Percentiles rank a stretch among this genome's conserved stretches.
Conservation (phyloP, 208 protist species). For the Crithidia sp. region DNA sequence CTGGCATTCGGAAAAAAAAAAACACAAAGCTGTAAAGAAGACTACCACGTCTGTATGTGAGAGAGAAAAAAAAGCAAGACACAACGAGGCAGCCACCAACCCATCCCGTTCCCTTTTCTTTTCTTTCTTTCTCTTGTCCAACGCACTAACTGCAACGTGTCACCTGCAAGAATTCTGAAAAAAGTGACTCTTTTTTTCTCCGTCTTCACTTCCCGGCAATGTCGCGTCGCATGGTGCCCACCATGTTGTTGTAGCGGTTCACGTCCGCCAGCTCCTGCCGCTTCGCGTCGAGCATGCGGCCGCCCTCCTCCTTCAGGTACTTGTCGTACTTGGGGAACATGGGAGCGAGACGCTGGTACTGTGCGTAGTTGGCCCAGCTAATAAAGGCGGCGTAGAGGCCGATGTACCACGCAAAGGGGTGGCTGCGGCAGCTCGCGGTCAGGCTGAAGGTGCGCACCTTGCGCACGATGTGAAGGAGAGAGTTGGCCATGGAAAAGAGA, state of each 20-base stretch:
- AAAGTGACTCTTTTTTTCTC: not conserved
- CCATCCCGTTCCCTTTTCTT: no score
- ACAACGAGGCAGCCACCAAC: no score
- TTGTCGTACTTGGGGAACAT: slow-evolving; percentile 77
- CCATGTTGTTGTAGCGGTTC: slow-evolving; percentile 82
- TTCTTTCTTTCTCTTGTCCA: no score
- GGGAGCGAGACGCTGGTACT: slow-evolving; percentile 69
- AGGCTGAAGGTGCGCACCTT: slow-evolving; percentile 62
- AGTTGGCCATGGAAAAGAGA: slow-evolving; percentile 14
- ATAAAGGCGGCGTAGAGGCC: slow-evolving; percentile 51
- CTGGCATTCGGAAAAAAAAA: not conserved
- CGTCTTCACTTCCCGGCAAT: slow-evolving; percentile 28
- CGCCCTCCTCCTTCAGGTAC: slow-evolving; percentile 63
- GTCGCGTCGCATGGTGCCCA: slow-evolving; percentile 70
- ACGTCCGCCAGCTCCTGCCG: slow-evolving; percentile 79
- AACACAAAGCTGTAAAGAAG: not conserved
- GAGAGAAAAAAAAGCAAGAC: no score
- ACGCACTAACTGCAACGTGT: no score
- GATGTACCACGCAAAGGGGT: slow-evolving; percentile 67
- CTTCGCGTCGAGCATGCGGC: slow-evolving; percentile 76
- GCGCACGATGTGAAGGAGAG: slow-evolving; percentile 38
- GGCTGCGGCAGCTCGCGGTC: slow-evolving; percentile 51
- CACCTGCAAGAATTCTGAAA: no score
- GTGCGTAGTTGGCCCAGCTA: slow-evolving; percentile 75
- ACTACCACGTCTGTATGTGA: no score